phyloP scores from a whole-genome alignment of 805 yeast genomes.

The Candida xyloterini region DNA sequence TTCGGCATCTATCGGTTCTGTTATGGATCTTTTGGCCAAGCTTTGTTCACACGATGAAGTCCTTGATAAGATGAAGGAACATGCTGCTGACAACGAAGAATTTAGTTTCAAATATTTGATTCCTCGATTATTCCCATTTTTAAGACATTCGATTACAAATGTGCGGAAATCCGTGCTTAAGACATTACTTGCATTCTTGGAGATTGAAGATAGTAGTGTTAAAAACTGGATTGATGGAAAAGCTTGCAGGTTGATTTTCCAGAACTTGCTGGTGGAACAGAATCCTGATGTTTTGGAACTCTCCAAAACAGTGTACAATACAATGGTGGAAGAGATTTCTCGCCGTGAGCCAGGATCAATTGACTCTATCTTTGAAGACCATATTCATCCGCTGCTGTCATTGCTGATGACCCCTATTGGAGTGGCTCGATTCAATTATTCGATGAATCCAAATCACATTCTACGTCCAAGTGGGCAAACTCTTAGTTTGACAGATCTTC shows the following conservation, averaged over 20 bases:
- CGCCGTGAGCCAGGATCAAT: constrained; percentile 37
- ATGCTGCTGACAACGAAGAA: constrained; percentile 49
- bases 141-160: constrained; percentile 88
- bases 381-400: constrained; percentile 57
- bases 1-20: constrained; percentile 92
- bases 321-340: constrained; percentile 47
- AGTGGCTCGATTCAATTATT: constrained; percentile 80
- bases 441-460: constrained; percentile 72
- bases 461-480: constrained; percentile 75
- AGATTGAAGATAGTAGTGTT: constrained; percentile 43
- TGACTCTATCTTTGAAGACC: constrained; percentile 53
- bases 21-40: constrained; percentile 89
- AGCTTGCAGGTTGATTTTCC: constrained; percentile 73
- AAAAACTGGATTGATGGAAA: constrained; percentile 76
- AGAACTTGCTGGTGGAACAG: constrained; percentile 86
- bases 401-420: constrained; percentile 93
- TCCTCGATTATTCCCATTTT: constrained; percentile 89
- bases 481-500: constrained; percentile 28
- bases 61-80: constrained; percentile 62
- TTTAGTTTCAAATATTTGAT: constrained; percentile 70
- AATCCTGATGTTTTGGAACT: constrained; percentile 65
- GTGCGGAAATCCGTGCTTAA: constrained; percentile 86
- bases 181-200: constrained; percentile 72
- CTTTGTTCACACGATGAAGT: constrained; percentile 81
- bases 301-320: constrained; percentile 59